Conservation (phyloP, 2,329 filamentous ascomycete species). For the Emmonsiellopsis sp. region DNA sequence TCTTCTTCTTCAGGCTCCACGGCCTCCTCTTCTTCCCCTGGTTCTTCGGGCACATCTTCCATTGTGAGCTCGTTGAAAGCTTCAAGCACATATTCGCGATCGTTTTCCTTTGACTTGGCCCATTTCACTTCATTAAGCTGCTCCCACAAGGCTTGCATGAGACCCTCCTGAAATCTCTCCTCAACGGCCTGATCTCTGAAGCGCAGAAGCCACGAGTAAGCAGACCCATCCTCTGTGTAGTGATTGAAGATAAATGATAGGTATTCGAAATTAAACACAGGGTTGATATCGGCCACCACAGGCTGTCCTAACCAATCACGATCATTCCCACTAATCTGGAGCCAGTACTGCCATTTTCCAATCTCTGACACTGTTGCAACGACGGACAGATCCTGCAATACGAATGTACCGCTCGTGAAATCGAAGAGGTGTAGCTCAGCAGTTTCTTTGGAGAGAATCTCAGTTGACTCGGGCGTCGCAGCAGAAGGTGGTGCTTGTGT, state of each 20-base stretch:
- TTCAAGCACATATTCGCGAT: conserved; percentile 88
- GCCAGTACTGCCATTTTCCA: conserved; percentile 90
- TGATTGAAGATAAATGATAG: conserved; percentile 99
- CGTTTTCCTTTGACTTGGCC: conserved; percentile 83
- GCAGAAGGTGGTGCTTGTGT: conserved; percentile 53
- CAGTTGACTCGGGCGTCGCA: conserved; percentile 57
- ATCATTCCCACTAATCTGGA: conserved; percentile 69
- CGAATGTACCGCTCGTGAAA: conserved; percentile 75
- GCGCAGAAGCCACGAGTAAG: conserved; percentile 89
- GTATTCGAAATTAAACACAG: conserved; percentile 98
- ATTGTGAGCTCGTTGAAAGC: conserved; percentile 91
- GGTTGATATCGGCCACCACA: conserved; percentile 85
- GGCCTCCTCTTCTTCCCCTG: conserved; percentile 48
- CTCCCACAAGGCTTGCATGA: conserved; percentile 96
- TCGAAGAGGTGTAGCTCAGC: conserved; percentile 93
- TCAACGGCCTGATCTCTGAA: conserved; percentile 77
- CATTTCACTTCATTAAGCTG: conserved; percentile 91
- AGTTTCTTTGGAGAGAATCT: conserved; percentile 63
- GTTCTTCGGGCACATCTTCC: conserved; percentile 61
- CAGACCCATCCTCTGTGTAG: conserved; percentile 76
- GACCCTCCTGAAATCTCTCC: conserved; percentile 81
- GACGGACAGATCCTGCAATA: conserved; percentile 66
- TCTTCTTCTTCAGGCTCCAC: conserved; percentile 55
- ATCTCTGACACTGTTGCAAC: conserved; percentile 75
- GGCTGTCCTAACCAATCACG: conserved; percentile 81